Base-by-base conservation (phyloP, 768 basidiomycete species). In the Coprinellus micaceus region DNA sequence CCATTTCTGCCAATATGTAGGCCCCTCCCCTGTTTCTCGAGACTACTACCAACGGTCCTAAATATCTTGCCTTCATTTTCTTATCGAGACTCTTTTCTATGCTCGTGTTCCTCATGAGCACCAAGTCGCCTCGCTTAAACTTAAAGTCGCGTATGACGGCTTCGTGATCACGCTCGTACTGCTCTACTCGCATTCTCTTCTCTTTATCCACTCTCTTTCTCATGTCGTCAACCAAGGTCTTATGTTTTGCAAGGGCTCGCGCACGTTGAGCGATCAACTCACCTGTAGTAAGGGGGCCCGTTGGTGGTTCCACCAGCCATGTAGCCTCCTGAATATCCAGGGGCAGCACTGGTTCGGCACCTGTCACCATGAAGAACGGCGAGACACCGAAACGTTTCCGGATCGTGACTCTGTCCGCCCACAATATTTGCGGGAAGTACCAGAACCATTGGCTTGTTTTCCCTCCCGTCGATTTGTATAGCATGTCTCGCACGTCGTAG, bases 21-120 rank as follows among this genome's bases (percentile, higher is more conserved):
- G 69, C 64, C 6, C 71, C 69, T 2, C 69, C 68, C 15, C 44
- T 47, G 11, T 66, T 71, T 11, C 61, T 59, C 4, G 56, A 30
- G 3, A 75, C 48, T 0, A 78, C 71, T 0, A 70, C 58, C 53
- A 71, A 69, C 0, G 75, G 76, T 17, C 76, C 76, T 10, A 73
- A 44, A 55, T 76, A 79, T 3, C 70, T 50, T 0, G 67, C 64
- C 22, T 67, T 67, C 4, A 67, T 68, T 50, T 76, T 77, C 2
- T 61, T 49, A 25, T 64, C 62, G 0, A 72, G 53, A 0, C 66
- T 61, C 21, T 62, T 69, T 24, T 74, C 70, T 2, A 73, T 56
- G 0, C 53, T 24, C 0, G 69, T 68, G 46, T 80, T 77, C 6
- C 67, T 43, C 0, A 77, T 62, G 0, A 80, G 60, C 0, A 76